Conservation (phyloP, 148 eudicot genomes). For the Cornus florida region DNA sequence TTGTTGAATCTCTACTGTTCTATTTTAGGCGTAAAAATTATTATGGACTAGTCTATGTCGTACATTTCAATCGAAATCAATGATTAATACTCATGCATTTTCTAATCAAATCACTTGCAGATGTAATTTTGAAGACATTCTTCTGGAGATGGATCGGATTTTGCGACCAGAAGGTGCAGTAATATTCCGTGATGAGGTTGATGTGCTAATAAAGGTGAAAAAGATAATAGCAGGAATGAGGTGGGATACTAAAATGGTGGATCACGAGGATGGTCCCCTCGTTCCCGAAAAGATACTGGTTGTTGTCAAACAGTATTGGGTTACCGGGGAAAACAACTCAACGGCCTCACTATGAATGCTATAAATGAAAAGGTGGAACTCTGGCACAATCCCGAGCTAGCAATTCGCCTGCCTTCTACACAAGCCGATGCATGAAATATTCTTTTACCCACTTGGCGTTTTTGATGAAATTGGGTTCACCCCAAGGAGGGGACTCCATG, state of each 20-base stretch:
- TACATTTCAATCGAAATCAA: not conserved
- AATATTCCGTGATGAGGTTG: slow-evolving; percentile 25
- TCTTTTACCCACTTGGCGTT: not conserved
- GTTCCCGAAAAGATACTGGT: slow-evolving; percentile 24
- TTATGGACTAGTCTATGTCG: no score
- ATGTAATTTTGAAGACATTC: slow-evolving; percentile 28
- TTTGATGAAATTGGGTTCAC: not conserved
- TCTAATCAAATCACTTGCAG: slow-evolving; percentile 15
- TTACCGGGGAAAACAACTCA: slow-evolving; percentile 18
- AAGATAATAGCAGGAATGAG: slow-evolving; percentile 26
- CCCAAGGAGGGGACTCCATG: not conserved
- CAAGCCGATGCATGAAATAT: not conserved
- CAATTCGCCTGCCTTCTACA: not conserved
- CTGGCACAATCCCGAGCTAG: not conserved
- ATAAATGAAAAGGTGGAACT: not conserved
- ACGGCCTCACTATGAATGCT: slow-evolving; percentile 9
- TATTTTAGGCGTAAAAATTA: no score
- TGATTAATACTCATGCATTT: not conserved
- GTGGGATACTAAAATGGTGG: slow-evolving; percentile 27
- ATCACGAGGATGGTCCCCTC: slow-evolving; percentile 34
- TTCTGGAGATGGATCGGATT: slow-evolving; percentile 35
- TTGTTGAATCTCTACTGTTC: no score
- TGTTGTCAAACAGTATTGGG: slow-evolving; percentile 34
- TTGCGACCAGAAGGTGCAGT: slow-evolving; percentile 35
- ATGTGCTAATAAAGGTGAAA: slow-evolving; percentile 23